Base-by-base conservation (phyloP, 805 yeast species). In the Candida fluviatilis region DNA sequence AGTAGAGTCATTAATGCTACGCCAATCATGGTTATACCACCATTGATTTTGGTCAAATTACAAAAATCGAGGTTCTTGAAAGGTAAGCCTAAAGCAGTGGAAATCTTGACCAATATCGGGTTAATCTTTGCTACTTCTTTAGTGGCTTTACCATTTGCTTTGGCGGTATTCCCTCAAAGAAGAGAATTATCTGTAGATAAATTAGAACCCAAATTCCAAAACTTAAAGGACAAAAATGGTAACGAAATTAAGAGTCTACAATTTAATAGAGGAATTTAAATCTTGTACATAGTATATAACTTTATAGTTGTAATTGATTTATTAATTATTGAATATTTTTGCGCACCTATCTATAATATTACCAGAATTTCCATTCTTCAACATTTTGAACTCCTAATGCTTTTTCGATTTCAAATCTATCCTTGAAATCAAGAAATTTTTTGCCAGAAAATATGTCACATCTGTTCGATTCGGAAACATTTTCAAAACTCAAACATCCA, bases 1-100 rank as follows among this genome's bases (percentile, higher is more conserved):
- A 85, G 95, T 31, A 73, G 99, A 57, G 96, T 93, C 32, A 84
- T 91, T 50, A 93, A 89, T 53, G 97, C 98, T 13, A 85, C 99
- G 0, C 99, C 99, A 14, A 76, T 93, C 51, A 93, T 93, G 99
- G 99, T 86, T 15, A 60, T 93, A 4, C 99, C 99, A 1, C 97
- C 99, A 2, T 72, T 93, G 51, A 55, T 87, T 18, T 72, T 93
- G 31, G 88, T 89, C 33, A 77, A 72, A 57, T 68, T 93, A 47
- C 97, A 93, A 64, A 76, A 74, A 47, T 72, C 64, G 6, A 49
- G 82, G 1, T 55, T 82, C 13, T 69, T 90, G 46, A 80, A 76
- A 53, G 84, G 85, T 24, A 84, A 79, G 56, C 75, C 90, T 5
- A 61, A 76, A 42, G 70, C 79, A 14, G 64, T 76, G 3, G 88